Evolutionary conservation across 768 basidiomycete species (phyloP), one percentile per base, ranked within the genome.

Genomic region (Polyporus arcularius): DNA sequence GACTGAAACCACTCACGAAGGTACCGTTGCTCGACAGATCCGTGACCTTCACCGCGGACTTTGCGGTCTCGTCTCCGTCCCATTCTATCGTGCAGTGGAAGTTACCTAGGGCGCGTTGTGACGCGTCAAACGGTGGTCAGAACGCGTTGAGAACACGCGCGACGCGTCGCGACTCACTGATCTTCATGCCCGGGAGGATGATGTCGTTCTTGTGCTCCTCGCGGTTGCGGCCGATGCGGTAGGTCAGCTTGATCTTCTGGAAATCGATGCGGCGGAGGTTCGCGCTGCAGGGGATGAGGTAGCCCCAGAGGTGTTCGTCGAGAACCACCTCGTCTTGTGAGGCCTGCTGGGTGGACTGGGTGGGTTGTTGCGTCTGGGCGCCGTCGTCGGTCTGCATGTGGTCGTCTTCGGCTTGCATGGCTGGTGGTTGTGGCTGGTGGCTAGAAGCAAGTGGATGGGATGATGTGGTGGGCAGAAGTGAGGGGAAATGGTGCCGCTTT

Each of bases 171-270:
- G 39, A 78, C 82, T 72, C 66, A 92, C 91, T 92, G 70, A 92
- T 83, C 80, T 84, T 90, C 76, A 79, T 82, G 9, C 88, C 87
- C 4, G 85, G 80, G 30, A 93, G 74, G n/a, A 85, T 72, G 47
- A 89, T 75, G 59, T 88, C 85, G 60, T 74, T 74, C 55, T 53
- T 60, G 32, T 51, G 28, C 26, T 46, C 45, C 26, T 67, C 64
- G 14, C 35, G 67, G 61, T 79, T 79, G 53, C 90, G 80, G 30
- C 90, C 90, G 62, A 92, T 71, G 26, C 70, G 76, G 64, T 84
- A 82, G 18, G 67, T 73, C 0, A 78, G 78, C 30, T 78, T 74
- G 42, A 80, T 65, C 66, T 82, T 87, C 76, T 78, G 83, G 61
- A 91, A 82, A 64, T 89, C 86, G 53, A 90, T 79, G 38, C 87